Conservation (phyloP, 495 filamentous ascomycete species). For the Penicillium parvum region DNA sequence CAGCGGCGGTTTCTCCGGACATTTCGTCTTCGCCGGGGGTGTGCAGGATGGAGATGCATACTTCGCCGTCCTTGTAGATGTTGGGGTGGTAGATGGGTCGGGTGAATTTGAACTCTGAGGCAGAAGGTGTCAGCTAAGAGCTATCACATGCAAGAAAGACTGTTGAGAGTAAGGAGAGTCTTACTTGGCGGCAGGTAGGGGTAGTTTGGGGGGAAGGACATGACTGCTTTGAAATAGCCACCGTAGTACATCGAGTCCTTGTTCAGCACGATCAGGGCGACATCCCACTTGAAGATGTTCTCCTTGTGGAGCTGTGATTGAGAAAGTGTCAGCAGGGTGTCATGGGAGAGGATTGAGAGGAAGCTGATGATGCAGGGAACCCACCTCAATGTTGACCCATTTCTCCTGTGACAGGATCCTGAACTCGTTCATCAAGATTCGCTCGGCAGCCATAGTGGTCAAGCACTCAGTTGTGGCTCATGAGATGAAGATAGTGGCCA, state of each 20-base stretch:
- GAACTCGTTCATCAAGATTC: slow-evolving; percentile 86
- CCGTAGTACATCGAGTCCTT: slow-evolving; percentile 86
- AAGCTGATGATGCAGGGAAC: slow-evolving; percentile 13
- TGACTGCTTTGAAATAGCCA: slow-evolving; percentile 84
- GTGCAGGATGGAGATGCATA: slow-evolving; percentile 97
- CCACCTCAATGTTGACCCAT: slow-evolving; percentile 86
- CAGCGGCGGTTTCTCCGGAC: slow-evolving; percentile 81
- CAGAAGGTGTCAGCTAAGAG: background rate
- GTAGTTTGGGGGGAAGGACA: slow-evolving; percentile 87
- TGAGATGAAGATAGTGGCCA: background rate
- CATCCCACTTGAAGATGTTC: slow-evolving; percentile 79
- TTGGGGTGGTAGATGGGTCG: slow-evolving; percentile 88
- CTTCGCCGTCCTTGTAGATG: slow-evolving; percentile 80
- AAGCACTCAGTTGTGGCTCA: background rate
- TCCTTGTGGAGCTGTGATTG: slow-evolving; percentile 54
- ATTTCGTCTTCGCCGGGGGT: slow-evolving; percentile 84
- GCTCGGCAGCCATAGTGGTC: slow-evolving; percentile 59
- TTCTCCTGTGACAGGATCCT: slow-evolving; percentile 77
- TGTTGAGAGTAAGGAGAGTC: slow-evolving; percentile 1
- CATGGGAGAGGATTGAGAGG: background rate
- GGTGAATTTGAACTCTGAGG: slow-evolving; percentile 72
- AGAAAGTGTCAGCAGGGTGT: background rate
- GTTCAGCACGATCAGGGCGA: slow-evolving; percentile 89
- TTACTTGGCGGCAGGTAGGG: slow-evolving; percentile 78
- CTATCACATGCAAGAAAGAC: too few relatives aligned